Base-by-base conservation (phyloP, 441 rosid species). In the Manihot esculenta region DNA sequence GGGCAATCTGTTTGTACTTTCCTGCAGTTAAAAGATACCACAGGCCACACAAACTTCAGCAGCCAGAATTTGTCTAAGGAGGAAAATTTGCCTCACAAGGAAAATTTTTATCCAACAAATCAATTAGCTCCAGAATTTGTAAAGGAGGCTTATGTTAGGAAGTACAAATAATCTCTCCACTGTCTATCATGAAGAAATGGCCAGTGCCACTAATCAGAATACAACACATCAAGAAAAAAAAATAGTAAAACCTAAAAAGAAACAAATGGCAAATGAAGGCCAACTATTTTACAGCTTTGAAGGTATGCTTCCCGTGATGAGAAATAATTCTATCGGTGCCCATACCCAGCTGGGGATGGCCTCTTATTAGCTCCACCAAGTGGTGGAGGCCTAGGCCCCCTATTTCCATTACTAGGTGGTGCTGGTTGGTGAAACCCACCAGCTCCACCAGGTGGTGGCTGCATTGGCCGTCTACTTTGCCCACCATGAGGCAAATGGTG, bases 311-410 rank as follows among this genome's bases (percentile, higher is more conserved):
- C n/a, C 26, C 5, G 59, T 7, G 23, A 45, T n/a, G 0, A 17
- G 42, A 72, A 18, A 23, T 21, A 18, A 44, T 33, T 48, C 71
- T 68, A 72, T 55, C 41, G 68, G 33, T 42, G 67, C 38, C 73
- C 69, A 47, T 72, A 73, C 41, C 84, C 80, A 48, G 72, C 71
- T 10, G 74, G 67, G 9, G 78, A 76, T 27, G 61, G 41, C 78
- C 56, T 42, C 54, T 48, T 50, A 56, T 56, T 56, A 21, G 71
- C 57, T 14, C 69, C 70, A 9, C 58, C 51, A n/a, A n/a, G n/a
- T 0, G 69, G 33, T 7, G 64, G 60, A 48, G 20, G 67, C 26
- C 38, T 1, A 12, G 69, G 58, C 65, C 77, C 60, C 53, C 75
- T 54, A 60, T 62, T 65, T 17, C 35, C 35, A 14, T 57, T 26